Conservation (phyloP, 106 monocot genomes). For the Platanthera guangdongensis region DNA sequence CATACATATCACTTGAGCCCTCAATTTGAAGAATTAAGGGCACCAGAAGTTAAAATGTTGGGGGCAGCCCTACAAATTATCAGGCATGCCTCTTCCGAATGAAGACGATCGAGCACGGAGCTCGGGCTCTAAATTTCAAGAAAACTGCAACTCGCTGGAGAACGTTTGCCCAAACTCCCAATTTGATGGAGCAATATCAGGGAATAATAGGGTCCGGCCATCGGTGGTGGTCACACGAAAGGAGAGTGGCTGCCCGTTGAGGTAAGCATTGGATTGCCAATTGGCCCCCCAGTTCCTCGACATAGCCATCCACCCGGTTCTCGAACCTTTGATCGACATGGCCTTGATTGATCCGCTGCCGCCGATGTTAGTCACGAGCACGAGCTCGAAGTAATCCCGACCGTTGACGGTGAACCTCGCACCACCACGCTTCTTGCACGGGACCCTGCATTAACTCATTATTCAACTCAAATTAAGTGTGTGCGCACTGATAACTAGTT, state of each 20-base stretch:
- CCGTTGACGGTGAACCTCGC: slow-evolving; percentile 48
- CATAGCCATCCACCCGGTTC: slow-evolving; percentile 34
- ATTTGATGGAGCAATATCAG: slow-evolving; percentile 18
- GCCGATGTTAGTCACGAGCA: slow-evolving; percentile 40
- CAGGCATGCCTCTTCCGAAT: slow-evolving; percentile 12
- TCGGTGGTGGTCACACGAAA: slow-evolving; percentile 41
- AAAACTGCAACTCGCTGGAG: slow-evolving; percentile 34
- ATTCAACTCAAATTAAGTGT: background rate
- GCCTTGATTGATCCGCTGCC: slow-evolving; percentile 33
- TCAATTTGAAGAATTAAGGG: background rate
- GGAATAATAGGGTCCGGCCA: slow-evolving; percentile 24
- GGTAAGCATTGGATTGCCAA: slow-evolving; percentile 44
- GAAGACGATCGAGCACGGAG: background rate
- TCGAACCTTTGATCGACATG: slow-evolving; percentile 33
- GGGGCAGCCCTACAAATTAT: slow-evolving; percentile 10
- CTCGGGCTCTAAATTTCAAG: slow-evolving; percentile 1
- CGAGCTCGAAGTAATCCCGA: slow-evolving; percentile 45
- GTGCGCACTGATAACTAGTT: background rate
- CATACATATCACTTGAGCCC: too few relatives aligned
- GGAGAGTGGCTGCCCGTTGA: slow-evolving; percentile 40
- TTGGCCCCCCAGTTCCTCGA: slow-evolving; percentile 53
- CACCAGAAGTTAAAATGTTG: slow-evolving; percentile 3
- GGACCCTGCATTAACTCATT: slow-evolving; percentile 23
- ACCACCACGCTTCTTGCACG: slow-evolving; percentile 40
- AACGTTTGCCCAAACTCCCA: slow-evolving; percentile 48